These are phyloP conservation scores for Zarea fungicola DNA, from an alignment of 2,329 filamentous ascomycete species.

Conservation along the genomic window DNA sequence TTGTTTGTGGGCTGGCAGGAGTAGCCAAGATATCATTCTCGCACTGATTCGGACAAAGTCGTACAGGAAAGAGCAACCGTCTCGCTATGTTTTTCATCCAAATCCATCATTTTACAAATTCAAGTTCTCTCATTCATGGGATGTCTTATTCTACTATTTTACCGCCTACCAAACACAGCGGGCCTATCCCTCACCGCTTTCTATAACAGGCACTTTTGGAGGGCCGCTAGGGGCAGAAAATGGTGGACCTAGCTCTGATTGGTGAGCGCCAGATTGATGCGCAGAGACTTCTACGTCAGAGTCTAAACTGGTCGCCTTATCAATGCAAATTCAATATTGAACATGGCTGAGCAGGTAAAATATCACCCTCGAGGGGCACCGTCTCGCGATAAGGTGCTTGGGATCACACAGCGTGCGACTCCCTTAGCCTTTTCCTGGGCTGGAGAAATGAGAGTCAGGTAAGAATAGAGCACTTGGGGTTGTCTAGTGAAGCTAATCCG, in stretches of 20 bases:
- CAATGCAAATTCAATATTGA: neutral
- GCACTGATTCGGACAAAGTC: too few species aligned
- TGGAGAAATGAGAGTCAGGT: constrained; percentile 36
- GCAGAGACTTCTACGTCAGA: constrained; percentile 7
- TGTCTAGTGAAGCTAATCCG: constrained; percentile 13
- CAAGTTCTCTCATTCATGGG: too few species aligned
- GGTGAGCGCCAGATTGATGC: neutral
- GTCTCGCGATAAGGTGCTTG: constrained; percentile 30
- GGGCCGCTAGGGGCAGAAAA: constrained; percentile 23
- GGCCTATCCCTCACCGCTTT: neutral
- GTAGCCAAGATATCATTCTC: too few species aligned
- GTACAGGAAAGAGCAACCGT: too few species aligned
- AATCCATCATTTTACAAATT: too few species aligned
- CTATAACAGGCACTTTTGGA: constrained; percentile 5
- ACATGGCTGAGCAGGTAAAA: constrained; percentile 28
- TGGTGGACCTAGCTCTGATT: neutral
- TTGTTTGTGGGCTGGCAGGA: too few species aligned
- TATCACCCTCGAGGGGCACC: constrained; percentile 27
- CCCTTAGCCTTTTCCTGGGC: constrained; percentile 33
- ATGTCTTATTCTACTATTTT: too few species aligned
- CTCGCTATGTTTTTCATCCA: too few species aligned
- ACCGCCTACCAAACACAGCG: neutral
- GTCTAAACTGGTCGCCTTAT: neutral
- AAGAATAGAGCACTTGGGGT: constrained; percentile 7
- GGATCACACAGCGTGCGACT: constrained; percentile 36